A percentile compares a stretch with the other conserved stretches of the same genome.
Evolutionary conservation across 495 filamentous ascomycete species (phyloP).

Genomic region (Physcia stellaris): DNA sequence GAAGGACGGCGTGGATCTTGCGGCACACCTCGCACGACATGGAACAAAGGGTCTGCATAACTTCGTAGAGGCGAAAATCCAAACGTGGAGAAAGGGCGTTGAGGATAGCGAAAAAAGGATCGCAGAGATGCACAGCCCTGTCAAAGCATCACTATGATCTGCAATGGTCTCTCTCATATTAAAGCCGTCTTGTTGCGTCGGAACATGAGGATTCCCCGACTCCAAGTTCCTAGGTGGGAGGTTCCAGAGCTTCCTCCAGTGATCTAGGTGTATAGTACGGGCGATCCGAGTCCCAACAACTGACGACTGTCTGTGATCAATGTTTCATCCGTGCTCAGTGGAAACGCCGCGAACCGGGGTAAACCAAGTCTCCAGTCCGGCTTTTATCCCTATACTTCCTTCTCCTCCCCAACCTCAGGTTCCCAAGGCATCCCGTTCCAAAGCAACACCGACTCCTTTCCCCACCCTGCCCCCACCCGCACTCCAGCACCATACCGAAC

Average conservation of each 20-base stretch:
- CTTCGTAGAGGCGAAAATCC: conserved; percentile 18
- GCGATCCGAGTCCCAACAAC: too few species aligned
- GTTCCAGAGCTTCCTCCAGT: too few species aligned
- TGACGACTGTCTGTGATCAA: too few species aligned
- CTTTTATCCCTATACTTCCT: not conserved
- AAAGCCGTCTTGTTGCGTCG: too few species aligned
- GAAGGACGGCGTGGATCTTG: conserved; percentile 24
- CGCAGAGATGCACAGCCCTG: conserved; percentile 9
- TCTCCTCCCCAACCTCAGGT: not conserved
- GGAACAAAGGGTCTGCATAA: conserved; percentile 6
- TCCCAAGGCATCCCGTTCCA: conserved; percentile 10
- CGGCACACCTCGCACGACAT: conserved; percentile 15
- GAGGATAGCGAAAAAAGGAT: conserved; percentile 14
- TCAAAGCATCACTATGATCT: not conserved
- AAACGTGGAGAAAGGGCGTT: conserved; percentile 18
- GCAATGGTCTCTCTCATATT: too few species aligned
- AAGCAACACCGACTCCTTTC: conserved; percentile 11
- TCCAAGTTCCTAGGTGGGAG: too few species aligned
- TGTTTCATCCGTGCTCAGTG: too few species aligned
- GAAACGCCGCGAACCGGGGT: too few species aligned
- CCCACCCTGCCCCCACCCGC: conserved; percentile 2
- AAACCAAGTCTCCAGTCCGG: not conserved
- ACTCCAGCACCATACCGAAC: conserved; percentile 27
- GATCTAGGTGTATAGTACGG: too few species aligned
- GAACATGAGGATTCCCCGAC: too few species aligned